Conservation (phyloP, 805 yeast species). For the Yarrowia sp. region DNA sequence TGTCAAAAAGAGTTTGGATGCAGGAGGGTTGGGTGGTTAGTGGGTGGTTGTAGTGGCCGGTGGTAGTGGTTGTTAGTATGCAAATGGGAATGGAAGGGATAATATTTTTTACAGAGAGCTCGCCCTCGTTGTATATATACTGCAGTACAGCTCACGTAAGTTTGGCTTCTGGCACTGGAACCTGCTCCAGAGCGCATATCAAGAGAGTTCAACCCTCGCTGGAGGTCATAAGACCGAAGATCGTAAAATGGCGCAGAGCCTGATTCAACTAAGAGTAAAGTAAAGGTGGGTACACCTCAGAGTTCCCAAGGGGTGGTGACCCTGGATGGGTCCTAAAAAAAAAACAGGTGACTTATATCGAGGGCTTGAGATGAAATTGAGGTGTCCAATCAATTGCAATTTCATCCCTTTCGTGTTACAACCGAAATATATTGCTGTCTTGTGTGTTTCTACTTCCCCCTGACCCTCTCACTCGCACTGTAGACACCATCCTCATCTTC, state of each 20-base stretch:
- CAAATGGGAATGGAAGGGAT: not conserved
- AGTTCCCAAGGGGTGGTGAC: constrained; percentile 27
- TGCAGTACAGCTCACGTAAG: not conserved
- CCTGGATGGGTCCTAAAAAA: not conserved
- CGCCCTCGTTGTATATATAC: constrained; percentile 20
- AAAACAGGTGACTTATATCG: constrained; percentile 9
- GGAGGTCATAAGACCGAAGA: constrained; percentile 26
- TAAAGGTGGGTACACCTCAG: constrained; percentile 20
- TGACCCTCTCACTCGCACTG: too few relatives aligned
- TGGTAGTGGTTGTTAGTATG: not conserved
- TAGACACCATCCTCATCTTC: too few relatives aligned
- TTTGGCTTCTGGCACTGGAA: not conserved
- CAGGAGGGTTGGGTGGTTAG: not conserved
- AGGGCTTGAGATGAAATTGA: too few relatives aligned
- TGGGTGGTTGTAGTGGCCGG: not conserved
- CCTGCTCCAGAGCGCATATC: constrained; percentile 5
- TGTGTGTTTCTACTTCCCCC: too few relatives aligned
- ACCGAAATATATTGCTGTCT: too few relatives aligned
- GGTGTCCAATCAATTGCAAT: too few relatives aligned
- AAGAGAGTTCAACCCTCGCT: constrained; percentile 31
- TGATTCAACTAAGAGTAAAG: constrained; percentile 30
- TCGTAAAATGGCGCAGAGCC: constrained; percentile 31
- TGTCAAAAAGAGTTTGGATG: constrained; percentile 34
- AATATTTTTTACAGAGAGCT: not conserved
- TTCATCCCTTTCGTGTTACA: too few relatives aligned